Percentiles rank a stretch among this genome's conserved stretches.
These are phyloP conservation scores for Yamadazyma sp. DNA, from an alignment of 1,139 yeast species.

Conservation along the genomic window DNA sequence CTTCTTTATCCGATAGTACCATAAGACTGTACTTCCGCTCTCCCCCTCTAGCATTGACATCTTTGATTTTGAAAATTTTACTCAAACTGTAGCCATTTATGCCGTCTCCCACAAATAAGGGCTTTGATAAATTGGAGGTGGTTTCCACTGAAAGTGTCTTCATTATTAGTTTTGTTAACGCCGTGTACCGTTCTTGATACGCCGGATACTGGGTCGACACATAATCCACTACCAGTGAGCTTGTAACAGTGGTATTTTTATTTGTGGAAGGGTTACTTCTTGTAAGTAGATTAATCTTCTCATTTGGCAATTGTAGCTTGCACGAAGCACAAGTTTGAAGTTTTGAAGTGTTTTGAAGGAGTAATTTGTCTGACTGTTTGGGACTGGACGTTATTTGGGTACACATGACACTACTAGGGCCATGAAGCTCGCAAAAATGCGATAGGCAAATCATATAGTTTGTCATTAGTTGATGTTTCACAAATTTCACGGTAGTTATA, in stretches of 20 bases:
- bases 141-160: conserved; percentile 74
- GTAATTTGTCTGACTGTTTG: conserved; percentile 8
- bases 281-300: conserved; percentile 29
- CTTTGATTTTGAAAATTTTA: conserved; percentile 65
- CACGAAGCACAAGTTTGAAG: conserved; percentile 62
- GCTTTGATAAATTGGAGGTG: conserved; percentile 61
- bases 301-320: conserved; percentile 47
- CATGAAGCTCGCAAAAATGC: conserved; percentile 86
- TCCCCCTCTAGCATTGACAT: conserved; percentile 73
- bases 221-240: conserved; percentile 12
- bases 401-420: conserved; percentile 75
- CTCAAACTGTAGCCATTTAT: conserved; percentile 66
- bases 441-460: conserved; percentile 57
- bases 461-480: conserved; percentile 15
- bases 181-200: conserved; percentile 49
- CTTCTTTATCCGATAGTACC: conserved; percentile 60
- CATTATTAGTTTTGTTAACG: conserved; percentile 60
- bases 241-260: conserved; percentile 1
- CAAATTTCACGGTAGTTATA: too few relatives aligned
- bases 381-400: conserved; percentile 45
- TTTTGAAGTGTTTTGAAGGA: conserved; percentile 27
- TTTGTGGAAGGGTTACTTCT: conserved; percentile 1
- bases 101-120: conserved; percentile 71
- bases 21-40: conserved; percentile 71
- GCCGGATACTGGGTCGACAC: conserved; percentile 68